Base-by-base conservation (phyloP, 768 basidiomycete species). In the Boletus tylopilopsis region DNA sequence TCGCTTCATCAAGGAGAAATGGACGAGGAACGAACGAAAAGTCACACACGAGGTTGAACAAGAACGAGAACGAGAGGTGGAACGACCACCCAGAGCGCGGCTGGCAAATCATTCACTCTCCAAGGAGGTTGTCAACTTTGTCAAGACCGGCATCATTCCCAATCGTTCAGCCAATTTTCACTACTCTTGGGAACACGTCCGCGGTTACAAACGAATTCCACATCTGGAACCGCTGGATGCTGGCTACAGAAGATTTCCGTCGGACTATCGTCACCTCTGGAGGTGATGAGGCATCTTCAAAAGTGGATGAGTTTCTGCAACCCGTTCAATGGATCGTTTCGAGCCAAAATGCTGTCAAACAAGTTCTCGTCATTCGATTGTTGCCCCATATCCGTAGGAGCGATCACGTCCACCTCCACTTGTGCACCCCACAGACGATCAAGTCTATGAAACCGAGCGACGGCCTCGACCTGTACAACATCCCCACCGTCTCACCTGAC, bases 11-110 rank as follows among this genome's bases (percentile, higher is more conserved):
- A 60, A 16, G 50, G 36, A 18, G 51, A 49, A 16, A 56, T 73
- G 50, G 70, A 72, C 18, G 75, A 78, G 51, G 77, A 78, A 49
- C 76, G 77, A 77, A 49, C 61, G 76, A 44, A 74, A 78, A 50
- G 62, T 77, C 15, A 55, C 56, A 8, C 72, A 71, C n/a, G 74
- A 78, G 51, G 60, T 69, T 4, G 73, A 77, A 53, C 56, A 57
- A 18, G 74, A 77, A 54, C 56, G 57, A 18, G 74, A 77, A 54
- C 53, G 55, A 7, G 62, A 77, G 42, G 53, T 68, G 4, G 64
- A 75, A 51, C 62, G 73, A 23, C 71, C 74, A 5, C 62, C 67
- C 1, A 51, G 43, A 5, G 62, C 60, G 4, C 29, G 29, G 5
- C 56, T 73, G 6, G 67, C 65, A 30, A 22, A 2, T 8, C 16